Evolutionary conservation across 2,329 filamentous ascomycete species (phyloP), one percentile per base, ranked within the genome.

Genomic region (Gnomoniopsis smithogilvyi): DNA sequence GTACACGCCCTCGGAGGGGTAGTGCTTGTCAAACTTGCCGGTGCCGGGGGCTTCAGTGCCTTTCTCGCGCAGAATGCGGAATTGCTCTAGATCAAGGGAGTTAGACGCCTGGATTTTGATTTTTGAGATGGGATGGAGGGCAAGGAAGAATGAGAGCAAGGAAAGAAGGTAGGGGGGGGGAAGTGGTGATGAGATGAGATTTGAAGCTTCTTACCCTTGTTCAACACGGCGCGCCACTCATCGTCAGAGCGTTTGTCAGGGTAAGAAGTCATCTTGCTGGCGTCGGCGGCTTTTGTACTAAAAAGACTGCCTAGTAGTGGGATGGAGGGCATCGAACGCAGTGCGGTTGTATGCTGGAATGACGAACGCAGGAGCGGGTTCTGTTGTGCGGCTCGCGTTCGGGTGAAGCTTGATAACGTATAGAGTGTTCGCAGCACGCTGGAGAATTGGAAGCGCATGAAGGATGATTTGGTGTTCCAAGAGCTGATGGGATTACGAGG

Each of bases 151-250:
- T 3, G 17, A 14, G 45, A 17, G 2, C 43, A 11, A 15, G 33
- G 15, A 24, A 6, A 10, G 2, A 2, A 6, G 6, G 15, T 22
- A 33, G 22, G 47, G 24, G 19, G 12, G 15, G 19, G 22, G 6
- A 2, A 47, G 3, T 17, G 55, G 11, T 21, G 8, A 30, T 30
- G 26, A 8, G 26, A 30, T 30, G 4, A 30, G 26, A n/a, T n/a
- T n/a, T 47, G 50, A 48, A 7, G 51, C 15, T 30, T 64, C 73
- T 65, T 72, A 80, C 77, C 74, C 67, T 77, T 77, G 65, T 80
- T 92, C 56, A 99, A 78, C 60, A 96, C 84, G 10, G 94, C 90
- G 65, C 87, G 89, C 95, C 95, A 99, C 77, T 98, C 92, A 58
- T 91, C 85, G 22, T 92, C 83, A 43, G 79, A 84, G 74, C 92